These are phyloP conservation scores for Houttuynia cordata DNA, from an alignment of 164 flowering plant genomes.

Conservation along the genomic window DNA sequence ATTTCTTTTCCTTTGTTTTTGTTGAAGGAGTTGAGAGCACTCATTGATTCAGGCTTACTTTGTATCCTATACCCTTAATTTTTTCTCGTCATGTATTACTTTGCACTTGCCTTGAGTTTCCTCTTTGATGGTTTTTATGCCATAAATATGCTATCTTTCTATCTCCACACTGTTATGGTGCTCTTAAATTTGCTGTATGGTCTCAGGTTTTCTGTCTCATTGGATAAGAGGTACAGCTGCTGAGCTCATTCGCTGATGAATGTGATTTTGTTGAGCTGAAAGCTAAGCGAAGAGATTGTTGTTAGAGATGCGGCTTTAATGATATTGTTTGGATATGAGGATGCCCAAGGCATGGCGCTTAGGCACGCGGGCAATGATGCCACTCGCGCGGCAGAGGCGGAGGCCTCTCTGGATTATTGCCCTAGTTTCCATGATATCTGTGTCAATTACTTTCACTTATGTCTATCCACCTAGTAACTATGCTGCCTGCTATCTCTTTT, in stretches of 20 bases:
- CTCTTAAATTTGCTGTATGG: background rate
- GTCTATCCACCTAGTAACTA: conserved; percentile 58
- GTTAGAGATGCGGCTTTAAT: conserved; percentile 13
- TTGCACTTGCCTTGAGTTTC: background rate
- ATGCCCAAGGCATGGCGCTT: conserved; percentile 47
- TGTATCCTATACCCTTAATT: no score
- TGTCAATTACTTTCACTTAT: conserved; percentile 61
- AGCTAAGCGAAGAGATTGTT: background rate
- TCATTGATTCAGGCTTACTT: no score
- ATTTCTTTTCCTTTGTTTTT: no score
- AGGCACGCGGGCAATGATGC: conserved; percentile 55
- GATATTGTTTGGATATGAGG: conserved; percentile 43
- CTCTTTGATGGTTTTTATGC: background rate
- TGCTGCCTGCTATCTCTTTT: conserved; percentile 56
- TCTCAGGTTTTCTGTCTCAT: background rate
- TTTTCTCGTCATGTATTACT: background rate
- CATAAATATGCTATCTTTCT: no score
- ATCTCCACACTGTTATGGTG: background rate
- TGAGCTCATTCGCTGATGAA: background rate
- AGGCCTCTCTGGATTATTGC: conserved; percentile 81
- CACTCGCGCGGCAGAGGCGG: conserved; percentile 57
- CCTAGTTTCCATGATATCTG: conserved; percentile 57
- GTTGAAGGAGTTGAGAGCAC: no score
- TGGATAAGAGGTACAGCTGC: background rate
- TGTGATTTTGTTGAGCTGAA: background rate